Percentiles rank a stretch among this genome's conserved stretches.
Evolutionary conservation across 139 green algal species (phyloP).

Genomic region (Chara braunii): DNA sequence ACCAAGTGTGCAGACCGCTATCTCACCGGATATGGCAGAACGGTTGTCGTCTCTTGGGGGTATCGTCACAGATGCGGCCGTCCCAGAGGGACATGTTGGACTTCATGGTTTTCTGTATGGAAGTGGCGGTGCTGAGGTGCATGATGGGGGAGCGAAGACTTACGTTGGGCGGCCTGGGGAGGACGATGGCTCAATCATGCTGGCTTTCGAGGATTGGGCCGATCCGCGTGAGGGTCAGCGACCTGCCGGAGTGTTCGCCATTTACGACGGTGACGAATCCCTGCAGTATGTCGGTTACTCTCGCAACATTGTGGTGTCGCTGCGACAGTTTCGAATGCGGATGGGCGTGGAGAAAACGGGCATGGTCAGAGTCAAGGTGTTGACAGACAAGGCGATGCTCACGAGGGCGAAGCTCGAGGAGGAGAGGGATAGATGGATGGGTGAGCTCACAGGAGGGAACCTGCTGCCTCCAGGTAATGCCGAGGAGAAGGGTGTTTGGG

Average conservation of each 20-base stretch:
- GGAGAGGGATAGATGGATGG: conserved; percentile 58
- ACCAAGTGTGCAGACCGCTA: no score
- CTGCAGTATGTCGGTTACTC: conserved; percentile 80
- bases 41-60: conserved; percentile 5
- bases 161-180: conserved; percentile 16
- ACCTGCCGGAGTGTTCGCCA: conserved; percentile 73
- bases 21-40: neutral
- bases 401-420: conserved; percentile 55
- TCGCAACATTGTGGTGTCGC: conserved; percentile 63
- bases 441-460: conserved; percentile 6
- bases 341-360: no score
- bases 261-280: conserved; percentile 55
- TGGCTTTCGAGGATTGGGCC: conserved; percentile 60
- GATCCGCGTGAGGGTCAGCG: conserved; percentile 51
- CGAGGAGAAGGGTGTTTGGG: conserved; percentile 55
- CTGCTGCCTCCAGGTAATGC: conserved; percentile 55
- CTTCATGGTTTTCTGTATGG: conserved; percentile 77
- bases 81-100: conserved; percentile 73
- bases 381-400: conserved; percentile 72
- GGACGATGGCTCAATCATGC: conserved; percentile 62
- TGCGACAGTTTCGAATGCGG: conserved; percentile 5
- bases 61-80: conserved; percentile 56
- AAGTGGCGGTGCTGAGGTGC: conserved; percentile 51
- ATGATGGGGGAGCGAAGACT: neutral
- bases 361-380: conserved; percentile 45